Conservation (phyloP, 1,284 basidiomycete species). For the Pseudozyma thailandica region DNA sequence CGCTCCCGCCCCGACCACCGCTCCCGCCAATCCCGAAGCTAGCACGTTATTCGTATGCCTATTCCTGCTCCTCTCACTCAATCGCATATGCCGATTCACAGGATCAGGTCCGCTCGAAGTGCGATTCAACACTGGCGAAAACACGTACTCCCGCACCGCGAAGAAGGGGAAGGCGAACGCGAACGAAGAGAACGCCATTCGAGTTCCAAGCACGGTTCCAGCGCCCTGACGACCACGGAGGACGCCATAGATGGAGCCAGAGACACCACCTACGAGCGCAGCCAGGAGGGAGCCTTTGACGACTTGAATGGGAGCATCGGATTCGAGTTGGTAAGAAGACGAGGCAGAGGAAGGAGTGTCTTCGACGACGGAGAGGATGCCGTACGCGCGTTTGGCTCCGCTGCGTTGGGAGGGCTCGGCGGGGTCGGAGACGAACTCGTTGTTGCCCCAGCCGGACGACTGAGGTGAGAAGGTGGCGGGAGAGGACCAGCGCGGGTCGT, state of each 20-base stretch:
- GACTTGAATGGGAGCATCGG: slow-evolving; percentile 43
- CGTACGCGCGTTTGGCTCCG: slow-evolving; percentile 16
- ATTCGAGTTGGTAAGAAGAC: slow-evolving; percentile 26
- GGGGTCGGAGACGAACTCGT: slow-evolving; percentile 40
- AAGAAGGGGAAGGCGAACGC: slow-evolving; percentile 51
- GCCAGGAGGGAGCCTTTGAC: slow-evolving; percentile 49
- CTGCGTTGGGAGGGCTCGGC: slow-evolving; percentile 2
- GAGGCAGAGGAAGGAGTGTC: neutral
- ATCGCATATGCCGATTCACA: slow-evolving; percentile 26
- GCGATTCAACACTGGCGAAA: slow-evolving; percentile 36
- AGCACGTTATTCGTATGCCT: slow-evolving; percentile 37
- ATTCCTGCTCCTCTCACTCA: slow-evolving; percentile 16
- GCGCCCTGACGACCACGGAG: slow-evolving; percentile 38
- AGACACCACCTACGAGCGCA: slow-evolving; percentile 28
- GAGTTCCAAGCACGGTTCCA: slow-evolving; percentile 28
- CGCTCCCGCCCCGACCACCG: slow-evolving; percentile 34
- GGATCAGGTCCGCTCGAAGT: slow-evolving; percentile 37
- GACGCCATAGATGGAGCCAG: slow-evolving; percentile 42
- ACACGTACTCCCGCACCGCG: slow-evolving; percentile 40
- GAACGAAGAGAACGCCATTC: slow-evolving; percentile 41
- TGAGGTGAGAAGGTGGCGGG: slow-evolving; percentile 30
- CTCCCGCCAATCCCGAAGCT: slow-evolving; percentile 36
- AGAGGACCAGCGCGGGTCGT: slow-evolving; percentile 43
- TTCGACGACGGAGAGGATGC: slow-evolving; percentile 39
- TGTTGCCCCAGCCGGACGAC: slow-evolving; percentile 36